A percentile compares a stretch with the other conserved stretches of the same genome.
Conservation (phyloP, 495 filamentous ascomycete species). For the Podospora bellae-mahoneyi region DNA sequence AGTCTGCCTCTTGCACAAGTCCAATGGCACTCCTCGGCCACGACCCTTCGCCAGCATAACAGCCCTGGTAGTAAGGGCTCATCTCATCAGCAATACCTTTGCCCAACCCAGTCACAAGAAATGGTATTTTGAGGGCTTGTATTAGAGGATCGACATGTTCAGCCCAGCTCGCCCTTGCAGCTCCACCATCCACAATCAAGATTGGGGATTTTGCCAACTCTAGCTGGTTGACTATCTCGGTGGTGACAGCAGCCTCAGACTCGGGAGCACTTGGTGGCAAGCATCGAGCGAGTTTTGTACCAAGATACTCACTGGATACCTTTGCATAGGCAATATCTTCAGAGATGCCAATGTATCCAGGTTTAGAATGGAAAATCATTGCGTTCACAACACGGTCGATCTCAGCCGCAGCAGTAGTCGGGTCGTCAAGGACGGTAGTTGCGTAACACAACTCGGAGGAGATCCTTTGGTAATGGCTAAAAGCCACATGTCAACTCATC, state of each 20-base stretch:
- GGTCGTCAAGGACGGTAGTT: conserved; percentile 35
- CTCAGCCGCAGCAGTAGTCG: conserved; percentile 33
- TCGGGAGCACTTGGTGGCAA: conserved; percentile 19
- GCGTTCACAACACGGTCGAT: conserved; percentile 43
- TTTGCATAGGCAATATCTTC: conserved; percentile 34
- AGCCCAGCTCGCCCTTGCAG: conserved; percentile 25
- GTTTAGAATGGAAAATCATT: conserved; percentile 25
- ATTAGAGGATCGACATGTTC: conserved; percentile 30
- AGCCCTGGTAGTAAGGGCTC: conserved; percentile 32
- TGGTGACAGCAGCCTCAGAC: conserved; percentile 23
- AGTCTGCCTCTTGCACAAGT: conserved; percentile 35
- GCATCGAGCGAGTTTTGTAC: conserved; percentile 20
- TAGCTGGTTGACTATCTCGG: conserved; percentile 26
- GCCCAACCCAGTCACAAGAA: conserved; percentile 35
- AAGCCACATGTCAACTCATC: not conserved
- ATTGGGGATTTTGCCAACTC: conserved; percentile 30
- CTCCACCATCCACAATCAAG: conserved; percentile 36
- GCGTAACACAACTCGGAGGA: conserved; percentile 36
- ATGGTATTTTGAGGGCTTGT: conserved; percentile 31
- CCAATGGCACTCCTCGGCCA: conserved; percentile 17
- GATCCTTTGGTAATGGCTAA: conserved; percentile 40
- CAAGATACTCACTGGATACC: conserved; percentile 24
- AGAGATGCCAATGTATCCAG: conserved; percentile 30
- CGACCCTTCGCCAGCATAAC: conserved; percentile 32
- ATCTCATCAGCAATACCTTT: conserved; percentile 37